Evolutionary conservation across 2,329 filamentous ascomycete genomes (phyloP).

Genomic region (Fusarium sp.): DNA sequence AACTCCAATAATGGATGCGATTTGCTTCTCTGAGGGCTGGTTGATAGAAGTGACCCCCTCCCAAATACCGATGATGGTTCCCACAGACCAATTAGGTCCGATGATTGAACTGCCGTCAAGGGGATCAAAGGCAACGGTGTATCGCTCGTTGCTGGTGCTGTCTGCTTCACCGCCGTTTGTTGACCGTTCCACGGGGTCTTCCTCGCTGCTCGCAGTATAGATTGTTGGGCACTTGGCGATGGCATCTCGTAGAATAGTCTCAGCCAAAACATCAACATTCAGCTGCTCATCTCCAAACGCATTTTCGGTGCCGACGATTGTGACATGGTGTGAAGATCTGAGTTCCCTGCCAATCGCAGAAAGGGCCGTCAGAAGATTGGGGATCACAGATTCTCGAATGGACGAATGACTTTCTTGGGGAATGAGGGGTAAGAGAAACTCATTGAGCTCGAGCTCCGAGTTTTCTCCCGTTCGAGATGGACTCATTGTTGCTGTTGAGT

Average conservation of each 20-base stretch:
- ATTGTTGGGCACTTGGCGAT: constrained; percentile 58
- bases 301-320: constrained; percentile 62
- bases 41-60: constrained; percentile 58
- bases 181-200: constrained; percentile 64
- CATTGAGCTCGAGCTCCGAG: constrained; percentile 1
- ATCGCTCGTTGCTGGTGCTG: constrained; percentile 51
- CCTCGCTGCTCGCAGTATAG: constrained; percentile 67
- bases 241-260: constrained; percentile 58
- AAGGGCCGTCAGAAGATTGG: constrained; percentile 58
- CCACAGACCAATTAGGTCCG: constrained; percentile 67
- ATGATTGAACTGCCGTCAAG: constrained; percentile 72
- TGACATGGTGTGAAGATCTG: constrained; percentile 56
- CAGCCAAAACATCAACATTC: constrained; percentile 66
- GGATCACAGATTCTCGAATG: constrained; percentile 59
- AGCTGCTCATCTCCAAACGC: constrained; percentile 69
- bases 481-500: constrained; percentile 15
- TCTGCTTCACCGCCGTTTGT: constrained; percentile 15
- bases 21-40: constrained; percentile 54
- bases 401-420: constrained; percentile 37
- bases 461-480: background rate
- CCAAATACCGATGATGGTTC: constrained; percentile 71
- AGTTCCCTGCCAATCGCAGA: constrained; percentile 57
- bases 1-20: constrained; percentile 63
- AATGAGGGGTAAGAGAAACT: constrained; percentile 34
- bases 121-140: constrained; percentile 71